Conservation (phyloP, 208 protist genomes). For the Trypanosoma cruzi region DNA sequence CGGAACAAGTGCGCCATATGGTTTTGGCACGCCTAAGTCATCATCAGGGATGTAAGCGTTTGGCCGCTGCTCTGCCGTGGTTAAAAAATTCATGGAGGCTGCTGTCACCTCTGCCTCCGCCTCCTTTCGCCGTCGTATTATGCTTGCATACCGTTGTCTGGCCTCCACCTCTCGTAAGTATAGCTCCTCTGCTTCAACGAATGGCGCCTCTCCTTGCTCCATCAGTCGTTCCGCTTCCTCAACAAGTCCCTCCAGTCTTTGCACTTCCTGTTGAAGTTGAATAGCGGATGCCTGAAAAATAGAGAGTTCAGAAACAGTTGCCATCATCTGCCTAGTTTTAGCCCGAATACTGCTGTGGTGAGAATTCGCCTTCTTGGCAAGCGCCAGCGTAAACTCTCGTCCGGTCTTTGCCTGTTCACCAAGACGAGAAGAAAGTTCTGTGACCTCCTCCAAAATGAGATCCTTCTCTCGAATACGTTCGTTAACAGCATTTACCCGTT, state of each 20-base stretch:
- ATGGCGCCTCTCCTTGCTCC: conserved; percentile 78
- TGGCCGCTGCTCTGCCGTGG: conserved; percentile 79
- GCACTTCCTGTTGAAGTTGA: conserved; percentile 90
- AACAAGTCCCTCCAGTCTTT: conserved; percentile 73
- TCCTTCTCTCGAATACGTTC: conserved; percentile 97
- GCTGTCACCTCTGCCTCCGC: conserved; percentile 30
- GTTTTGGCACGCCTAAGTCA: conserved; percentile 84
- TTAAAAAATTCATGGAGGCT: conserved; percentile 30
- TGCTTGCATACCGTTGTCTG: conserved; percentile 57
- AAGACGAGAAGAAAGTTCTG: conserved; percentile 88
- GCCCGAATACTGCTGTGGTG: conserved; percentile 89
- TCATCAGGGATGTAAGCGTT: conserved; percentile 93
- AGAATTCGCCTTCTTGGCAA: conserved; percentile 94
- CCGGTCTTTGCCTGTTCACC: conserved; percentile 83
- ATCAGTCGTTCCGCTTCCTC: conserved; percentile 82
- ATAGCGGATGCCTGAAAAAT: conserved; percentile 93
- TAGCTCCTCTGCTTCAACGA: conserved; percentile 74
- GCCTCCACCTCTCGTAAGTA: conserved; percentile 69
- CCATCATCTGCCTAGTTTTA: conserved; percentile 95
- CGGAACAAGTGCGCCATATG: conserved; percentile 79
- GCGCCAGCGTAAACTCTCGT: conserved; percentile 90
- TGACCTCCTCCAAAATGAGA: conserved; percentile 95
- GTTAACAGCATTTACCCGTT: conserved; percentile 89
- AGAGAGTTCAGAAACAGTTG: conserved; percentile 96
- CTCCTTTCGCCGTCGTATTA: conserved; percentile 55